Evolutionary conservation across 805 yeast species (phyloP).

Genomic region (fission yeast (Schizosaccharomyces pombe)): DNA sequence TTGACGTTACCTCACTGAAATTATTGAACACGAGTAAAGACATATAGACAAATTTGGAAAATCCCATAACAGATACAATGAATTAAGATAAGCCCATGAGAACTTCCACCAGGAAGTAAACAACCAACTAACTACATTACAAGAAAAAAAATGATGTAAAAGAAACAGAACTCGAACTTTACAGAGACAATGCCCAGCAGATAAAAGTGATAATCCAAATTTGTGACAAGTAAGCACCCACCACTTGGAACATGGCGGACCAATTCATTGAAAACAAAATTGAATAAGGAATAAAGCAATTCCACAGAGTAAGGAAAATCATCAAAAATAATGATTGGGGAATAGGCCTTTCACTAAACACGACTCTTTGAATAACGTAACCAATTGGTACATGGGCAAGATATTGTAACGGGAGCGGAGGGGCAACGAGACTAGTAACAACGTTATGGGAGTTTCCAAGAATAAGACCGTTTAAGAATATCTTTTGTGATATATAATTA

Average conservation of each 20-base stretch:
- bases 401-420: conserved; percentile 1
- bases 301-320: not conserved
- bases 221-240: not conserved
- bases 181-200: not conserved
- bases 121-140: too few relatives aligned
- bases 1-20: too few relatives aligned
- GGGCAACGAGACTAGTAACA: not conserved
- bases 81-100: too few relatives aligned
- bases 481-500: not conserved
- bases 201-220: not conserved
- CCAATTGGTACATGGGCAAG: not conserved
- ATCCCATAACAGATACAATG: too few relatives aligned
- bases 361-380: not conserved
- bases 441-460: not conserved
- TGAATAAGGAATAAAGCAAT: not conserved
- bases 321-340: not conserved
- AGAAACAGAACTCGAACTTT: not conserved
- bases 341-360: not conserved
- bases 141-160: too few relatives aligned
- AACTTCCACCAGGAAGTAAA: too few relatives aligned
- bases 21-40: too few relatives aligned
- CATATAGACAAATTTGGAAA: too few relatives aligned
- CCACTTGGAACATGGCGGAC: not conserved
- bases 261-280: not conserved
- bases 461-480: not conserved